phyloP scores from a whole-genome alignment of 495 filamentous ascomycete species.

The Aspergillus bridgeri region DNA sequence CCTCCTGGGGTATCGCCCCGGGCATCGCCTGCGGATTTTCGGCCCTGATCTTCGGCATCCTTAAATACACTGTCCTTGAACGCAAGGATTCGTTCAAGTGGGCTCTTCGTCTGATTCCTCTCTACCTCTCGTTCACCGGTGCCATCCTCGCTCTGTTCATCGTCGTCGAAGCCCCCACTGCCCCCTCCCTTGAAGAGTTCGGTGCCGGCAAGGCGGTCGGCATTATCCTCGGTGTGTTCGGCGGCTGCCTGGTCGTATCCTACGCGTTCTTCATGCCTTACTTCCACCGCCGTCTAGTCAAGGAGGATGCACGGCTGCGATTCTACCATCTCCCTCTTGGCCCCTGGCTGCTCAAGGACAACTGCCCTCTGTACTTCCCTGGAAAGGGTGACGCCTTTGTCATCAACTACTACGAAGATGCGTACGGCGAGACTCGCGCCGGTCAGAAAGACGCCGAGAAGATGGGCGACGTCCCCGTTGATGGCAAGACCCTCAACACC shows the following conservation, averaged over 20 bases:
- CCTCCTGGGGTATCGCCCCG: slow-evolving; percentile 62
- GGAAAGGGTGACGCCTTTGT: slow-evolving; percentile 41
- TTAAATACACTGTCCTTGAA: slow-evolving; percentile 61
- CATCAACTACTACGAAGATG: slow-evolving; percentile 49
- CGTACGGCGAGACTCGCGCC: slow-evolving; percentile 25
- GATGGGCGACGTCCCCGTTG: slow-evolving; percentile 25
- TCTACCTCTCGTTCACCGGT: slow-evolving; percentile 60
- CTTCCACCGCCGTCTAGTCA: slow-evolving; percentile 55
- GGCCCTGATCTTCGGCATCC: slow-evolving; percentile 58
- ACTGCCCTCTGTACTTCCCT: slow-evolving; percentile 47
- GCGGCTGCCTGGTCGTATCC: slow-evolving; percentile 49
- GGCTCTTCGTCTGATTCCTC: slow-evolving; percentile 55
- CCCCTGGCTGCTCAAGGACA: slow-evolving; percentile 47
- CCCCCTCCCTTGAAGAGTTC: slow-evolving; percentile 40
- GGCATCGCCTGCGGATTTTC: slow-evolving; percentile 55
- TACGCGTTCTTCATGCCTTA: slow-evolving; percentile 61
- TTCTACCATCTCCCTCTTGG: slow-evolving; percentile 58
- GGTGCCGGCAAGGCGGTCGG: slow-evolving; percentile 50
- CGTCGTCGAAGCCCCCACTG: slow-evolving; percentile 39
- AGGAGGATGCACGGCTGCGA: slow-evolving; percentile 52
- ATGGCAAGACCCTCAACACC: slow-evolving; percentile 60
- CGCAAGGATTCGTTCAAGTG: slow-evolving; percentile 55
- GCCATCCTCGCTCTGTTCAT: slow-evolving; percentile 63
- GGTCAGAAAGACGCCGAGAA: slow-evolving; percentile 15
- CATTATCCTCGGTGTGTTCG: slow-evolving; percentile 56